Evolutionary conservation across 1,284 basidiomycete species (phyloP).

Genomic region (Cystobasidium slooffiae): DNA sequence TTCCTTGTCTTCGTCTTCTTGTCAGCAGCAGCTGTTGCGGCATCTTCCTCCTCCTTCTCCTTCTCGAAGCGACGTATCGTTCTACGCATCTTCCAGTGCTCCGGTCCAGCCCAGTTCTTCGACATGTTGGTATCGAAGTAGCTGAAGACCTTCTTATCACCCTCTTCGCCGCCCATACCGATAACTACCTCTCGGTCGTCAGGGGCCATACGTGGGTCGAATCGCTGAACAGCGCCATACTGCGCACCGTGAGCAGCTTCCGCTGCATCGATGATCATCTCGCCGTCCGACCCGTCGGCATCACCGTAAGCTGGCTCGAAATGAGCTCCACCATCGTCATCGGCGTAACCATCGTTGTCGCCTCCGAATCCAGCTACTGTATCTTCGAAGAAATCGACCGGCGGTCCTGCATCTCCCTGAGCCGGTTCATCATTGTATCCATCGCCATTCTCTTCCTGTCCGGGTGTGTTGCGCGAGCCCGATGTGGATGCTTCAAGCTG

Average conservation of each 20-base stretch:
- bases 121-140: conserved; percentile 81
- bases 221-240: conserved; percentile 67
- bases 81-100: conserved; percentile 91
- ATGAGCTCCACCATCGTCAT: conserved; percentile 59
- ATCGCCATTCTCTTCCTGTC: background rate
- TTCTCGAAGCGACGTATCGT: conserved; percentile 39
- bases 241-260: conserved; percentile 27
- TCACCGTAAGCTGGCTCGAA: conserved; percentile 58
- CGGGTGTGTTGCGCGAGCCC: conserved; percentile 4
- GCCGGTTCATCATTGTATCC: background rate
- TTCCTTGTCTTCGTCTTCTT: conserved; percentile 52
- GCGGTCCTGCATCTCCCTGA: conserved; percentile 58
- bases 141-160: conserved; percentile 71
- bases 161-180: conserved; percentile 73
- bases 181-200: conserved; percentile 78
- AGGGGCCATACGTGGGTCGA: conserved; percentile 74
- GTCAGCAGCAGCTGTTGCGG: conserved; percentile 50
- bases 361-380: conserved; percentile 61
- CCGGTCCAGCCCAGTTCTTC: conserved; percentile 98
- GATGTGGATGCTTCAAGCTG: conserved; percentile 39
- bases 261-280: conserved; percentile 60
- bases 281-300: conserved; percentile 41
- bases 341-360: conserved; percentile 45
- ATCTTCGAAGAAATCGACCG: conserved; percentile 55
- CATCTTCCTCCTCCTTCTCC: conserved; percentile 44